Conservation (phyloP, 257 asterid genomes). For the Solanum raphanifolium region DNA sequence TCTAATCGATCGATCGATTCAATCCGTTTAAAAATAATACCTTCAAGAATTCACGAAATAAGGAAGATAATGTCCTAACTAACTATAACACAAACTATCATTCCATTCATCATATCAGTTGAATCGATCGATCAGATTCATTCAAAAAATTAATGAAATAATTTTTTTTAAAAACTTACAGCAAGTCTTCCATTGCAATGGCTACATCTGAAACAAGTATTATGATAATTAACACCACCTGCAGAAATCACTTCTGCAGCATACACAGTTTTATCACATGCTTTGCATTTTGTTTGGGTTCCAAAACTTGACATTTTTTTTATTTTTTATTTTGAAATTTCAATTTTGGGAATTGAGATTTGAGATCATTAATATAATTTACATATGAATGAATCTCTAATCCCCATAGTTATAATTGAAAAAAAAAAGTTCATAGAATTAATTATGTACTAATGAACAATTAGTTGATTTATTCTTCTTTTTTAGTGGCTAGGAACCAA, state of each 20-base stretch:
- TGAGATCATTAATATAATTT: background rate
- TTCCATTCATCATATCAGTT: background rate
- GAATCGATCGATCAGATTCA: background rate
- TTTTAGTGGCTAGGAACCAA: background rate
- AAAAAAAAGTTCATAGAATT: background rate
- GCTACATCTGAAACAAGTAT: constrained; percentile 50
- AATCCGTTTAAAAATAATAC: too few relatives aligned
- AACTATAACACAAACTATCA: background rate
- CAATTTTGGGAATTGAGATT: constrained; percentile 10
- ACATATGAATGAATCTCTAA: background rate
- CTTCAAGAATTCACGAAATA: too few relatives aligned
- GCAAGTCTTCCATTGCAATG: constrained; percentile 52
- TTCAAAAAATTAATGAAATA: background rate
- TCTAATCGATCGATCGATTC: background rate
- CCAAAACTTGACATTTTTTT: constrained; percentile 9
- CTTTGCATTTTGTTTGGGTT: constrained; percentile 38
- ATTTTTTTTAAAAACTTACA: constrained; percentile 1
- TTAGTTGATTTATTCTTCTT: background rate
- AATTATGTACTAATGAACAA: background rate
- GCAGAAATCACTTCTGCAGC: constrained; percentile 51
- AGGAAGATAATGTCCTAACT: background rate
- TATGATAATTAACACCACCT: constrained; percentile 48
- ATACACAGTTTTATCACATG: constrained; percentile 55
- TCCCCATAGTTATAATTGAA: background rate
- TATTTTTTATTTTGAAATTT: background rate